Conservation (phyloP, 73 alveolate species). For the Diophrys sp. region DNA sequence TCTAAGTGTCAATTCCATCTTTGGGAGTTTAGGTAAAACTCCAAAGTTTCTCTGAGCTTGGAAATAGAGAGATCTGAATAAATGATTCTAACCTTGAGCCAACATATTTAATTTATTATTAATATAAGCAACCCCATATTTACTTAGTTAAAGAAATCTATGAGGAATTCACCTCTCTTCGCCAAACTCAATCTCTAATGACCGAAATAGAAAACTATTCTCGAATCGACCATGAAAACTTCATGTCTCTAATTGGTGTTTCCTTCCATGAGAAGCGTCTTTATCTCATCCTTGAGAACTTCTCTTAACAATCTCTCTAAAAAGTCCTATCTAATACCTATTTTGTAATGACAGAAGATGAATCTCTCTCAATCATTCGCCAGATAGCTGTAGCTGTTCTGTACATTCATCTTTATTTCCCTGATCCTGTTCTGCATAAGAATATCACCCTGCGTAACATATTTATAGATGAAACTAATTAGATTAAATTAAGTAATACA, state of each 20-base stretch:
- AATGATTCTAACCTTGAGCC: too few relatives aligned
- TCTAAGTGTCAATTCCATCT: constrained; percentile 54
- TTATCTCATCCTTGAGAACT: constrained; percentile 6
- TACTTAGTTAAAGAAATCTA: constrained; percentile 9
- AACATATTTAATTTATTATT: too few relatives aligned
- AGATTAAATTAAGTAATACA: constrained; percentile 3
- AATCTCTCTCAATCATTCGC: constrained; percentile 3
- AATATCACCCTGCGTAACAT: neutral
- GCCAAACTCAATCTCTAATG: constrained; percentile 8
- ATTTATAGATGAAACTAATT: constrained; percentile 4
- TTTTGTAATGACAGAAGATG: neutral
- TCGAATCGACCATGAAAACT: constrained; percentile 7
- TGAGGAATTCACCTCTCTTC: constrained; percentile 10
- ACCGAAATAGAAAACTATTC: constrained; percentile 1
- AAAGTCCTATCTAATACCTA: constrained; percentile 3
- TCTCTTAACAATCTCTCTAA: constrained; percentile 5
- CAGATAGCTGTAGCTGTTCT: constrained; percentile 2
- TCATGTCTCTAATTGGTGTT: constrained; percentile 5
- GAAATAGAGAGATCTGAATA: too few relatives aligned
- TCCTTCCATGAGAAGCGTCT: constrained; percentile 5
- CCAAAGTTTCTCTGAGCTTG: constrained; percentile 47
- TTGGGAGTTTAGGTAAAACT: constrained; percentile 60
- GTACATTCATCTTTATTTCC: constrained; percentile 6
- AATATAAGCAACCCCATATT: too few relatives aligned
- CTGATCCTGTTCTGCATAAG: neutral